phyloP scores from a whole-genome alignment of 1,284 basidiomycete species.

The Rhodotorula sp. region DNA sequence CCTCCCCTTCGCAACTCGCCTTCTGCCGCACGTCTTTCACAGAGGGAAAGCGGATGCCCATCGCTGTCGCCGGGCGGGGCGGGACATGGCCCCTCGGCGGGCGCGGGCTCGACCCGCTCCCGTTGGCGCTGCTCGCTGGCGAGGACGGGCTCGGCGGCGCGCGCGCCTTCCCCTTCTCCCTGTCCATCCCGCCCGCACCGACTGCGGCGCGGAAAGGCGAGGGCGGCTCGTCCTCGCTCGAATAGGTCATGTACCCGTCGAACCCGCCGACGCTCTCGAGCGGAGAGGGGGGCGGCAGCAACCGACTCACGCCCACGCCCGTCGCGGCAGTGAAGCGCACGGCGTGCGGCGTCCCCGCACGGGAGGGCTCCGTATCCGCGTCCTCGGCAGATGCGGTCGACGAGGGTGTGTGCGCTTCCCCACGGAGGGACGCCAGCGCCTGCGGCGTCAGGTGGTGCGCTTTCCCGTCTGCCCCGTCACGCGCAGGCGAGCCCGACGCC shows the following conservation, averaged over 20 bases:
- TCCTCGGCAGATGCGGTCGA: conserved; percentile 21
- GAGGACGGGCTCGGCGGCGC: neutral
- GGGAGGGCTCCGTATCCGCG: conserved; percentile 14
- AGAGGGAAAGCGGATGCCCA: conserved; percentile 6
- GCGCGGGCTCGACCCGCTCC: neutral
- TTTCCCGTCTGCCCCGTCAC: no score
- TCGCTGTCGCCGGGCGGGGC: conserved; percentile 21
- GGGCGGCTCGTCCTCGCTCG: conserved; percentile 13
- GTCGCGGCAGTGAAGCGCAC: no score
- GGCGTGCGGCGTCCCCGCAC: neutral
- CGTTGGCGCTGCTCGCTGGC: neutral
- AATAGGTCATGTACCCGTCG: conserved; percentile 24
- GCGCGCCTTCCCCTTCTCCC: neutral
- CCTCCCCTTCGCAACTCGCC: neutral
- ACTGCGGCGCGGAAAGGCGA: neutral
- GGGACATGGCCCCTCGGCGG: conserved; percentile 14
- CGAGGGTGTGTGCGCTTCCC: neutral
- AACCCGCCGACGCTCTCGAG: neutral
- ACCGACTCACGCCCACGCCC: neutral
- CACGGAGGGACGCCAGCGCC: neutral
- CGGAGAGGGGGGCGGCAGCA: neutral
- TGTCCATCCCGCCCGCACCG: neutral
- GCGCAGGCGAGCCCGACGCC: conserved; percentile 8
- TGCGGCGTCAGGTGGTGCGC: neutral
- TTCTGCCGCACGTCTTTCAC: neutral